Base-by-base conservation (phyloP, 2,329 filamentous ascomycete species). In the Dactylellina parvicollis region DNA sequence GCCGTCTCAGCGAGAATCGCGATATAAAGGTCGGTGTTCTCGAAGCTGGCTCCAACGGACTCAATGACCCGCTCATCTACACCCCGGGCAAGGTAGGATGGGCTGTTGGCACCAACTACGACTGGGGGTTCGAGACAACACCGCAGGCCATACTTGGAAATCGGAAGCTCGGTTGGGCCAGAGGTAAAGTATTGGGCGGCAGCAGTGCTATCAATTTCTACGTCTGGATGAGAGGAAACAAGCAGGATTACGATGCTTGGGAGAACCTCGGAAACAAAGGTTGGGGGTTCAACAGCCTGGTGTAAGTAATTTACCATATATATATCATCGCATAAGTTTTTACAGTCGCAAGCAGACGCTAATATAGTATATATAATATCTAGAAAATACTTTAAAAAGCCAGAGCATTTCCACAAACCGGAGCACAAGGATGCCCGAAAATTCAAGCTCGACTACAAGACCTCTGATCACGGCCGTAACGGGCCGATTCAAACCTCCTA, bases 201-300 rank as follows among this genome's bases (percentile, higher is more conserved):
- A 76, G 78, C 10, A 80, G 77, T 32, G 75, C 79, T 4, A 77
- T 81, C 64, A 80, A 81, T 49, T 78, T 77, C 20, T 79, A 79
- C 76, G 74, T 79, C 14, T 80, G 76, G 75, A 79, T 78, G 59
- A 81, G 84, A 44, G 84, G 82, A 9, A 81, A 80, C 54, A 79
- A 77, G 36, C 80, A 80, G 24, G 85, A 87, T 50, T 84, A 85
- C 44, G 83, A 89, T 78, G 82, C 82, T 0, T 89, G 87, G 87
- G 83, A 83, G 38, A 79, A 80, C 24, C 79, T 89, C 4, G 87
- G 87, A 0, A 89, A 88, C 75, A 55, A 75, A 0, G 86, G 86
- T 1, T 89, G 87, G 87, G 81, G 82, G 0, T 89, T 85, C 84
- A 79, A 85, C 40, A 81, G 81, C 4, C 73, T 85, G 24, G 71